Percentiles rank a stretch among this genome's conserved stretches.
Evolutionary conservation across 371 early-diverging fungal genomes (phyloP).

Genomic region (Syncephalis plumigaleata): DNA sequence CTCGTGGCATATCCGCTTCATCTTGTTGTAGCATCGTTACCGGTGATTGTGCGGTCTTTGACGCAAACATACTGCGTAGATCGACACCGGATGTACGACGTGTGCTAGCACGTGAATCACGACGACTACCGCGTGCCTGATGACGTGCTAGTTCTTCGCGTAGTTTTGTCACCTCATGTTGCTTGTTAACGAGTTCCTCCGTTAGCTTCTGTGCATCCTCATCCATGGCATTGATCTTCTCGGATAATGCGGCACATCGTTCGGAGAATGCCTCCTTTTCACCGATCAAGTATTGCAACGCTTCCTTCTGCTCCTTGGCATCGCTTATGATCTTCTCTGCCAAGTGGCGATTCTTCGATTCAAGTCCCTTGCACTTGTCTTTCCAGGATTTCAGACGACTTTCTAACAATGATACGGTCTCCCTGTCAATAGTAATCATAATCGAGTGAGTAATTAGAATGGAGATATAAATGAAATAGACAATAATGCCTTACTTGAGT

Average conservation of each 20-base stretch:
- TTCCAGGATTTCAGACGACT: background rate
- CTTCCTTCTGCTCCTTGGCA: no score
- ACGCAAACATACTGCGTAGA: constrained; percentile 15
- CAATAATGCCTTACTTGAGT: constrained; percentile 8
- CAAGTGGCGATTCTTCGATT: constrained; percentile 4
- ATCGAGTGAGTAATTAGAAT: no score
- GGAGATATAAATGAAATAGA: no score
- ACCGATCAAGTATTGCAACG: no score
- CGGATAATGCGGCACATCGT: constrained; percentile 22
- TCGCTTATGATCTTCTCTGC: background rate
- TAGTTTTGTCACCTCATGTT: constrained; percentile 50
- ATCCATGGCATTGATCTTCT: constrained; percentile 44
- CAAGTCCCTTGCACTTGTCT: constrained; percentile 18
- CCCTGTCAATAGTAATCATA: no score
- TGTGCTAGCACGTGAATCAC: constrained; percentile 16
- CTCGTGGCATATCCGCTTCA: constrained; percentile 12
- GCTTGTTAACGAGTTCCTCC: constrained; percentile 32
- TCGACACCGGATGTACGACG: constrained; percentile 14
- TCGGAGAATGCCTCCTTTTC: constrained; percentile 11
- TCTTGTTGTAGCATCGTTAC: constrained; percentile 12
- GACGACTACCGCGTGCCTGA: constrained; percentile 13
- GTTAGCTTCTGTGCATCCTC: constrained; percentile 40
- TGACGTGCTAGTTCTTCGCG: constrained; percentile 19
- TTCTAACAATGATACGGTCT: no score
- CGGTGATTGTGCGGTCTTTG: constrained; percentile 9